phyloP scores from a whole-genome alignment of 805 yeast species.

The Candida chilensis region DNA sequence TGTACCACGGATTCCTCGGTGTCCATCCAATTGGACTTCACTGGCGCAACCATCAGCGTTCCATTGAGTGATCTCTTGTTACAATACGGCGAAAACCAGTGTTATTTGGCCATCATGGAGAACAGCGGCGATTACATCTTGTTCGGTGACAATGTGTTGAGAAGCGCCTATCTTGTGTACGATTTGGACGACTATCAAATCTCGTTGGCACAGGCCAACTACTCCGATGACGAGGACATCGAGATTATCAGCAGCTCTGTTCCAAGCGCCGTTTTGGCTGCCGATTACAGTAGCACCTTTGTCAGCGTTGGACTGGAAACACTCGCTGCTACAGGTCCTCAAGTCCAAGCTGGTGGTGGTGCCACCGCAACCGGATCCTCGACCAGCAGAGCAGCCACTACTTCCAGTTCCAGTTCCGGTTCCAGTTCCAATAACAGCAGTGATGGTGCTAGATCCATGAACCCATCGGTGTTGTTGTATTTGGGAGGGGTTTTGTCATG shows the following conservation, averaged over 20 bases:
- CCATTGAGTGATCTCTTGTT: conserved; percentile 17
- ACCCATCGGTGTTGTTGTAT: too few relatives aligned
- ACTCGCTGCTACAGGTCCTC: too few relatives aligned
- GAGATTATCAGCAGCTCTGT: conserved; percentile 33
- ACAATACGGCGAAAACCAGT: conserved; percentile 5
- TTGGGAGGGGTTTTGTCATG: too few relatives aligned
- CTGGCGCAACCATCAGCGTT: conserved; percentile 21
- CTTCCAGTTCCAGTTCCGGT: too few relatives aligned
- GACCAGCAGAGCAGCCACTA: too few relatives aligned
- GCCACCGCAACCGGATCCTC: too few relatives aligned
- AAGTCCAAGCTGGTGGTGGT: too few relatives aligned
- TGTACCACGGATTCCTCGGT: conserved; percentile 8
- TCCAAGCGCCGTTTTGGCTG: conserved; percentile 44
- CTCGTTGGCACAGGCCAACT: conserved; percentile 37
- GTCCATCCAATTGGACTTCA: conserved; percentile 16
- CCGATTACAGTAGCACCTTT: conserved; percentile 33
- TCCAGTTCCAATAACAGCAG: too few relatives aligned
- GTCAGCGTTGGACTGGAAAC: too few relatives aligned
- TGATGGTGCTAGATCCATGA: too few relatives aligned
- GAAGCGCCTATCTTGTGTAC: conserved; percentile 43
- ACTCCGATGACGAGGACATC: conserved; percentile 23
- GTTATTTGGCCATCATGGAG: conserved; percentile 17
- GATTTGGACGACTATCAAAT: conserved; percentile 37
- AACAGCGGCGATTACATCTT: too few relatives aligned
- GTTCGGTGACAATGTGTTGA: conserved; percentile 46